Percentiles rank a stretch among this genome's conserved stretches.
Evolutionary conservation across 2,329 filamentous ascomycete species (phyloP).

Genomic region (Cadophora sp.): DNA sequence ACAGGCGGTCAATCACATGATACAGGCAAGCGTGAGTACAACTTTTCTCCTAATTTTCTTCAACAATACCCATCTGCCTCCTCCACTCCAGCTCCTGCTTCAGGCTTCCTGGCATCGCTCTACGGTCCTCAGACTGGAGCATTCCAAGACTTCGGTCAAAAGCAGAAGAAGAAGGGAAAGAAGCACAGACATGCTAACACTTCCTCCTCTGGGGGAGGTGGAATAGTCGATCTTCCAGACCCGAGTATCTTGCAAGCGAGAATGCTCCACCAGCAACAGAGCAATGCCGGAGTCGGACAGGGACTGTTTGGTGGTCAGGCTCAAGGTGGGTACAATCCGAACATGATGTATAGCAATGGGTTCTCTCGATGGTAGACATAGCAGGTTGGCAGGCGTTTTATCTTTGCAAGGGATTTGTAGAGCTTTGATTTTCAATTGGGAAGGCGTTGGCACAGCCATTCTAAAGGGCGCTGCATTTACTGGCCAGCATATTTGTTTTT

Average conservation of each 20-base stretch:
- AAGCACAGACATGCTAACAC: slow-evolving; percentile 99
- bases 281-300: slow-evolving; percentile 84
- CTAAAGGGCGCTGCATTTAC: slow-evolving; percentile 42
- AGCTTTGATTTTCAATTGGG: slow-evolving; percentile 44
- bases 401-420: slow-evolving; percentile 36
- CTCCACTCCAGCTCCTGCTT: slow-evolving; percentile 86
- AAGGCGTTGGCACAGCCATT: slow-evolving; percentile 41
- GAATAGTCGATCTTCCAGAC: slow-evolving; percentile 97
- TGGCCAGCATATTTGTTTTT: slow-evolving; percentile 49
- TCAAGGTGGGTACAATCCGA: slow-evolving; percentile 94
- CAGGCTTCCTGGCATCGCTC: slow-evolving; percentile 89
- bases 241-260: slow-evolving; percentile 98
- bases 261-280: slow-evolving; percentile 87
- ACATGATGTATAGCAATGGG: slow-evolving; percentile 80
- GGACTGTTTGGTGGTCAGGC: slow-evolving; percentile 86
- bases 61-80: slow-evolving; percentile 84
- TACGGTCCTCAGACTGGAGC: slow-evolving; percentile 85
- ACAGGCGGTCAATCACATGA: slow-evolving; percentile 77
- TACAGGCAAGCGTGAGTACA: slow-evolving; percentile 97
- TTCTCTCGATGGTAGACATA: slow-evolving; percentile 67
- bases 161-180: slow-evolving; percentile 99
- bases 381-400: slow-evolving; percentile 36
- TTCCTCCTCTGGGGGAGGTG: slow-evolving; percentile 99
- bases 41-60: slow-evolving; percentile 91
- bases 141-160: slow-evolving; percentile 90